phyloP scores from a whole-genome alignment of 148 eudicot species.

The Rhododendron griersonianum region DNA sequence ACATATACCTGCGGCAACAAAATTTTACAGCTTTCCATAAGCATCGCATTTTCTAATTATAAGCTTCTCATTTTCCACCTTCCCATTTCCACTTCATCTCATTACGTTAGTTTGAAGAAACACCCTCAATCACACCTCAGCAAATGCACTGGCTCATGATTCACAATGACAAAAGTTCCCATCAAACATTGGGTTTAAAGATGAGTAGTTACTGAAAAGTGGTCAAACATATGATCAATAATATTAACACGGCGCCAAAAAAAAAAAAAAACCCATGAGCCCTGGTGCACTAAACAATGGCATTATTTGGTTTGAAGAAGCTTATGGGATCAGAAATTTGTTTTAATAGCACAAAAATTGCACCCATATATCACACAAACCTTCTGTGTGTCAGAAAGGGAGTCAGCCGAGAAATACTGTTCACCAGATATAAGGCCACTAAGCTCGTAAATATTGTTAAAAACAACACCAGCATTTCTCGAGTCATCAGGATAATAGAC shows the following conservation, averaged over 20 bases:
- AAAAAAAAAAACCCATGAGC: not conserved
- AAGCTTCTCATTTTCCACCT: not conserved
- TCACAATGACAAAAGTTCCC: not conserved
- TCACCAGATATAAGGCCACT: slow-evolving; percentile 82
- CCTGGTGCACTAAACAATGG: not conserved
- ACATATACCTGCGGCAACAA: slow-evolving; percentile 56
- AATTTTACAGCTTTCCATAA: not conserved
- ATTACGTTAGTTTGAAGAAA: not conserved
- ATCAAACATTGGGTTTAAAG: not conserved
- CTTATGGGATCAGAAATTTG: not conserved
- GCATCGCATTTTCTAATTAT: not conserved
- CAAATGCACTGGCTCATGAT: not conserved
- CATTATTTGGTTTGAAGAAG: not conserved
- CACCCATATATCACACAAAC: slow-evolving; percentile 27
- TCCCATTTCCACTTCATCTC: not conserved
- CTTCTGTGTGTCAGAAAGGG: slow-evolving; percentile 88
- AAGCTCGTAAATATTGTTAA: slow-evolving; percentile 84
- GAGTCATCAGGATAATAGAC: slow-evolving; percentile 76
- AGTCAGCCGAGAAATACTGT: slow-evolving; percentile 60
- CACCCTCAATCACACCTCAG: not conserved
- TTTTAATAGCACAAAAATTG: not conserved
- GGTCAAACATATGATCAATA: not conserved
- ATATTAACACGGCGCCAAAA: not conserved
- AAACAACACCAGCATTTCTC: slow-evolving; percentile 70
- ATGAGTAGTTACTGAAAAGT: not conserved